A percentile compares a stretch with the other conserved stretches of the same genome.
phyloP scores from a whole-genome alignment of 176 grass and related monocot species.

The Phyllostachys edulis region DNA sequence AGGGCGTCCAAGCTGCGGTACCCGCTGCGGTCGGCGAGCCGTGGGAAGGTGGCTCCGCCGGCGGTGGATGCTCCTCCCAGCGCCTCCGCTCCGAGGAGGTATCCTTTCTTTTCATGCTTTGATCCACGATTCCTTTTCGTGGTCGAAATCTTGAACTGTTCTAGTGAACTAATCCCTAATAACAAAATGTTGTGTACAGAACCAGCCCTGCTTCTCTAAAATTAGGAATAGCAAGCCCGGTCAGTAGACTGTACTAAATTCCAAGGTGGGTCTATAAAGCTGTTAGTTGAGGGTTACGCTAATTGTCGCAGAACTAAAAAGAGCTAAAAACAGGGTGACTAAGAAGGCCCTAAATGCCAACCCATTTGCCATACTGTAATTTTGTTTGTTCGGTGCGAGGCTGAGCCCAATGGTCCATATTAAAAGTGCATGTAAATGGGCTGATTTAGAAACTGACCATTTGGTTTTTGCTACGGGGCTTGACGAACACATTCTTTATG shows the following conservation, averaged over 20 bases:
- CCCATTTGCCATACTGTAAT: not conserved
- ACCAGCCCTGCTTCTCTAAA: not conserved
- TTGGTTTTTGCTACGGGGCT: not conserved
- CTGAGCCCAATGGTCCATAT: not conserved
- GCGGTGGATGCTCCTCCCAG: constrained; percentile 19
- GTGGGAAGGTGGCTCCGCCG: constrained; percentile 17
- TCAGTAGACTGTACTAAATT: not conserved
- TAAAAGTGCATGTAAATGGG: not conserved
- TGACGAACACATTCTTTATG: not conserved
- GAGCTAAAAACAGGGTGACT: not conserved
- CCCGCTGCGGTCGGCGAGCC: constrained; percentile 58
- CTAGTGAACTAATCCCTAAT: not conserved
- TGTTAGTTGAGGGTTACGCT: not conserved
- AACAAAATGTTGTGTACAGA: not conserved
- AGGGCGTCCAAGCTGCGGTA: constrained; percentile 64
- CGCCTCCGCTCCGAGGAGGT: constrained; percentile 49
- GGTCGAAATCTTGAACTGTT: not conserved
- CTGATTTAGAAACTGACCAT: not conserved
- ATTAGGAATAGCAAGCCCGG: not conserved
- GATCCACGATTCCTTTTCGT: no score
- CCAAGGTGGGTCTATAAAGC: not conserved
- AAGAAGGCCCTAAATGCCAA: not conserved
- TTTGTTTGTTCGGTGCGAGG: not conserved
- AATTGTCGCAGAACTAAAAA: not conserved
- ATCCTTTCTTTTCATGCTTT: not conserved